These are phyloP conservation scores for Sclerotinia sclerotiorum DNA, from an alignment of 2,329 filamentous ascomycete species.

Conservation along the genomic window DNA sequence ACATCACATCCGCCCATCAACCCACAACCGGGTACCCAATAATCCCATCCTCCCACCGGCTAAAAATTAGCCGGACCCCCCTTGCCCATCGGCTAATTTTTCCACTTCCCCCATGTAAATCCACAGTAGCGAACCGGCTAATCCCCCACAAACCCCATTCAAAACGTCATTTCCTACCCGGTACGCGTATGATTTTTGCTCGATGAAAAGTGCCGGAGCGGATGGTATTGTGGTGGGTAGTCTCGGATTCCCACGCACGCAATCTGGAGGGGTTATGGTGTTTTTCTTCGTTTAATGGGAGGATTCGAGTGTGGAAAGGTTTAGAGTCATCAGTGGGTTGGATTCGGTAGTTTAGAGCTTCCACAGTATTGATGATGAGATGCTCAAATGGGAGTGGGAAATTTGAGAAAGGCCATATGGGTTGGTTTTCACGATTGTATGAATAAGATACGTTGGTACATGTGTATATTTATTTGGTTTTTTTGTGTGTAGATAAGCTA, in stretches of 20 bases:
- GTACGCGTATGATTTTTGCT: neutral
- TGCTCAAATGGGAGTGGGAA: neutral
- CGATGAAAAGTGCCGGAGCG: neutral
- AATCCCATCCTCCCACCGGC: neutral
- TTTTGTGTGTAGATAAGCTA: neutral
- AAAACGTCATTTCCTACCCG: slow-evolving; percentile 8
- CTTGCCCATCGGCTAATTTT: slow-evolving; percentile 3
- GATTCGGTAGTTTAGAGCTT: neutral
- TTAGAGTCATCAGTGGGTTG: neutral
- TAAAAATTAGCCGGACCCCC: neutral
- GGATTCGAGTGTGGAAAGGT: neutral
- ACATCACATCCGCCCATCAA: neutral
- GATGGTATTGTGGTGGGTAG: slow-evolving; percentile 3
- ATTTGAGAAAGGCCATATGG: neutral
- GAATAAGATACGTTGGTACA: neutral
- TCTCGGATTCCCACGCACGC: slow-evolving; percentile 13
- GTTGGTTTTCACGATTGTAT: neutral
- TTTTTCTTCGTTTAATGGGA: neutral
- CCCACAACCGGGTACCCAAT: too few species aligned
- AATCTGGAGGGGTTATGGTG: slow-evolving; percentile 19
- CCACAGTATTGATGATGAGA: neutral
- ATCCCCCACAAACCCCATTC: neutral
- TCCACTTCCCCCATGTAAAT: neutral
- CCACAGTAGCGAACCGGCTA: neutral
- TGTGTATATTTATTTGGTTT: neutral